These are phyloP conservation scores for Leptodontidium sp. DNA, from an alignment of 2,329 filamentous ascomycete species.

Conservation along the genomic window DNA sequence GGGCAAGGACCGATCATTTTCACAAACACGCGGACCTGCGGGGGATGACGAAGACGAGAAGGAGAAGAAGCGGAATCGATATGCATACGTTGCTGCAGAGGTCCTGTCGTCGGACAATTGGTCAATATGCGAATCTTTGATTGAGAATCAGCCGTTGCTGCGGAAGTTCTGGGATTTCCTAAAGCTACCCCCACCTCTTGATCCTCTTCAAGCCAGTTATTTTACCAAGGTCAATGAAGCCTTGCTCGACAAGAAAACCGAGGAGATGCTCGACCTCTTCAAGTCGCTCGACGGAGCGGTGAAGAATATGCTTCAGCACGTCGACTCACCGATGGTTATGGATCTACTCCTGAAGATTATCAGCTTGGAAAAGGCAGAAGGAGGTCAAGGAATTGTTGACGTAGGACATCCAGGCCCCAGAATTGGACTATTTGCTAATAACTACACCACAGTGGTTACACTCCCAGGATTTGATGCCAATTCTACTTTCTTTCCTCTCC, in stretches of 20 bases:
- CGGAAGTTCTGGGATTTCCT: slow-evolving; percentile 92
- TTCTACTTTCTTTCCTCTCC: slow-evolving; percentile 84
- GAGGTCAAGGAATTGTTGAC: slow-evolving; percentile 91
- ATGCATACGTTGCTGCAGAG: slow-evolving; percentile 92
- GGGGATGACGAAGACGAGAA: slow-evolving; percentile 73
- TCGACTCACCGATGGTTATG: slow-evolving; percentile 99
- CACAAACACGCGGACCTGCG: slow-evolving; percentile 56
- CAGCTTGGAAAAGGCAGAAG: slow-evolving; percentile 90
- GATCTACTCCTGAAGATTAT: slow-evolving; percentile 96
- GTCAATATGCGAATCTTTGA: slow-evolving; percentile 92
- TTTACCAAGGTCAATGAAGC: slow-evolving; percentile 99
- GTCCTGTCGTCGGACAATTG: slow-evolving; percentile 95
- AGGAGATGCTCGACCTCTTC: slow-evolving; percentile 93
- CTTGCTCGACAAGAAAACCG: slow-evolving; percentile 96
- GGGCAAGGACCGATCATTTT: slow-evolving; percentile 58
- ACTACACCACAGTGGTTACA: slow-evolving; percentile 79
- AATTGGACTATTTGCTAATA: slow-evolving; percentile 19
- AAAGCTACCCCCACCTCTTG: slow-evolving; percentile 82
- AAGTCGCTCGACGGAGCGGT: slow-evolving; percentile 85
- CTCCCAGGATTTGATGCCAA: slow-evolving; percentile 85
- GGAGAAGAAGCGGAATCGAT: slow-evolving; percentile 91
- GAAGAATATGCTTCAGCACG: slow-evolving; percentile 85
- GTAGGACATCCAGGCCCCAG: slow-evolving; percentile 58
- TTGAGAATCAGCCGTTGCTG: slow-evolving; percentile 82
- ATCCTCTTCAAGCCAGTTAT: slow-evolving; percentile 94